Base-by-base conservation (phyloP, 2,329 filamentous ascomycete genomes). In the Calycina marina region DNA sequence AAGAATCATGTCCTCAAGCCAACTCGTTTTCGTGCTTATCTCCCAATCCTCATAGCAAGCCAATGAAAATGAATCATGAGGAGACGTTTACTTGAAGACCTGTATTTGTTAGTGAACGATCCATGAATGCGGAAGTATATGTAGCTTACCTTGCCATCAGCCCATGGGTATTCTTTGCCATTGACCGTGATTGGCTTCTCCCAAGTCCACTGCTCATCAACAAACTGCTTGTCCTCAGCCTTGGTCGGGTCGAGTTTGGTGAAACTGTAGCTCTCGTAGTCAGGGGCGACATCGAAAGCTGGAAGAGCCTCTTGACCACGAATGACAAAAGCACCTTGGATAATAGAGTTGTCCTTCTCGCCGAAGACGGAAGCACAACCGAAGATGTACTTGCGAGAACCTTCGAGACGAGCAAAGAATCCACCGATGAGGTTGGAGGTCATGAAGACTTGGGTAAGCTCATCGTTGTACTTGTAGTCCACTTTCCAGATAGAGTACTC, bases 381-480 rank as follows among this genome's bases (percentile, higher is more conserved):
- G 64, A 98, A 96, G 57, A 98, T 63, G 72, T 84, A 93, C 78
- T 98, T 98, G 69, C 90, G 86, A 56, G 84, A 93, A 44, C 58
- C 90, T 72, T 98, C 90, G 40, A 98, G 83, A 70, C 90, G 90
- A 60, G 75, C 72, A 67, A 94, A 93, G 75, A 98, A 93, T 59
- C 90, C 90, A 63, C 82, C 86, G 58, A 98, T 88, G 61, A 96
- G 68, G 75, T 98, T 98, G 72, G 80, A 83, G 50, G 84, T 88
- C 90, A 98, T 98, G 81, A 98, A 98, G 55, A 80, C 81, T 62
- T 90, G 67, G 56, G 84, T 94, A 48, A 98, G 73, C 76, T 98
- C 90, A 40, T 93, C 77, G 63, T 94, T 93, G 73, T 98, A 98
- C 77, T 93, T 94, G 77, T 93, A 98, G 63, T 86, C 78, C 50